Base-by-base conservation (phyloP, 257 asterid genomes). In the Penstemon newberryi region DNA sequence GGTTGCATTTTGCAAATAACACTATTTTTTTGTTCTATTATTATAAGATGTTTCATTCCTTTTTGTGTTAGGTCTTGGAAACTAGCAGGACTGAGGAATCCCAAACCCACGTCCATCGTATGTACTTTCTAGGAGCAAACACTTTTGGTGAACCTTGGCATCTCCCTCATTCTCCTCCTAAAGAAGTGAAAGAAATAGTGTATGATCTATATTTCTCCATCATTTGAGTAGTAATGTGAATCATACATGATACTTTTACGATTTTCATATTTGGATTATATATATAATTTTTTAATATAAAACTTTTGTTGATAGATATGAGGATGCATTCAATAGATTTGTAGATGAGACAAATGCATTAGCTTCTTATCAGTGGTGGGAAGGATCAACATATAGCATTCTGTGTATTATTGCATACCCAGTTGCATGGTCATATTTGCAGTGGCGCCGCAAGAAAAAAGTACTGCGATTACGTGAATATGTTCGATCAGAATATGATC, bases 281-380 rank as follows among this genome's bases (percentile, higher is more conserved):
- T 69, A 33, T 42, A 56, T 69, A 52, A 15, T 33, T 38, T 49
- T 42, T 69, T 42, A 50, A n/a, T 44, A 55, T 4, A 69, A 54
- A 46, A 33, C 38, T 45, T 65, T 76, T 69, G 45, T 69, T 77
- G 76, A 76, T 82, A 91, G 97, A 71, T 86, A 91, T 83, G 97
- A 91, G 73, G 95, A 88, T 56, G 96, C 97, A 44, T 91, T 91
- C 78, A 91, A 86, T 85, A 79, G 85, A 76, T 86, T 91, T 84
- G 95, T 86, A 43, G 96, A 88, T 63, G 96, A 89, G 75, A 71
- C 87, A 71, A 91, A 91, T 80, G 82, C 84, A 64, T 81, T 91
- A 80, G 92, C 96, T 75, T 80, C 87, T 66, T 91, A 88, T 79
- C 86, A 88, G 70, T 88, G 96, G 97, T 91, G 97, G 97, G 96